These are phyloP conservation scores for Lactarius hengduanensis DNA, from an alignment of 768 basidiomycete genomes.

Conservation along the genomic window DNA sequence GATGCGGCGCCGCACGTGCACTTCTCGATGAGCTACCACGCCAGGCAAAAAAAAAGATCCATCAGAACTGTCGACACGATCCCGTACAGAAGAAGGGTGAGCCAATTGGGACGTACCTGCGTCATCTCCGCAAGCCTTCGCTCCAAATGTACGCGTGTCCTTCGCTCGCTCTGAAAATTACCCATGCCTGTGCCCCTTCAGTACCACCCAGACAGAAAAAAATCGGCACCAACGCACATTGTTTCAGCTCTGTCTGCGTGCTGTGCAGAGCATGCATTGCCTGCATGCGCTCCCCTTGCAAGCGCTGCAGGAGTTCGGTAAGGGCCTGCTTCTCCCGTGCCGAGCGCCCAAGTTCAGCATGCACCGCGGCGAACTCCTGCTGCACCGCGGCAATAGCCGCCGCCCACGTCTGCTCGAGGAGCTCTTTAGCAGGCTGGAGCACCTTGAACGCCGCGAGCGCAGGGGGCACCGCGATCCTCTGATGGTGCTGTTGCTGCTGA, in stretches of 20 bases:
- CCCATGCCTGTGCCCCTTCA: not conserved
- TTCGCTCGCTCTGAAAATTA: constrained; percentile 3
- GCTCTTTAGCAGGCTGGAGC: constrained; percentile 23
- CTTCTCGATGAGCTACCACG: constrained; percentile 2
- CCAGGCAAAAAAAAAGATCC: not conserved
- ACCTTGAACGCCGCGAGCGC: constrained; percentile 17
- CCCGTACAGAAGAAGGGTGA: not conserved
- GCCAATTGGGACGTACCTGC: constrained; percentile 1
- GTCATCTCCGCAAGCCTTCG: constrained; percentile 10
- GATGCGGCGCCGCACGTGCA: constrained; percentile 19
- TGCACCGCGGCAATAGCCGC: constrained; percentile 18
- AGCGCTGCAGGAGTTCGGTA: not conserved
- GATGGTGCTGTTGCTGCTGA: not conserved
- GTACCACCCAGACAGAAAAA: not conserved
- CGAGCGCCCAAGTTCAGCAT: not conserved
- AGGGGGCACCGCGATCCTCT: not conserved
- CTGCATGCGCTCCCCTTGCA: constrained; percentile 12
- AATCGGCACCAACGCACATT: constrained; percentile 1
- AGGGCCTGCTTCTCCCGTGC: constrained; percentile 13
- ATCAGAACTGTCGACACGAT: not conserved
- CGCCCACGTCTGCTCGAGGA: constrained; percentile 26
- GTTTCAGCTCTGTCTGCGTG: not conserved
- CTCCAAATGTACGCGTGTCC: constrained; percentile 9
- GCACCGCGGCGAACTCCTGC: constrained; percentile 10
- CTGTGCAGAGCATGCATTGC: constrained; percentile 8